A percentile compares a stretch with the other conserved stretches of the same genome.
phyloP scores from a whole-genome alignment of 176 grass and related monocot genomes.

The Eleusine coracana region DNA sequence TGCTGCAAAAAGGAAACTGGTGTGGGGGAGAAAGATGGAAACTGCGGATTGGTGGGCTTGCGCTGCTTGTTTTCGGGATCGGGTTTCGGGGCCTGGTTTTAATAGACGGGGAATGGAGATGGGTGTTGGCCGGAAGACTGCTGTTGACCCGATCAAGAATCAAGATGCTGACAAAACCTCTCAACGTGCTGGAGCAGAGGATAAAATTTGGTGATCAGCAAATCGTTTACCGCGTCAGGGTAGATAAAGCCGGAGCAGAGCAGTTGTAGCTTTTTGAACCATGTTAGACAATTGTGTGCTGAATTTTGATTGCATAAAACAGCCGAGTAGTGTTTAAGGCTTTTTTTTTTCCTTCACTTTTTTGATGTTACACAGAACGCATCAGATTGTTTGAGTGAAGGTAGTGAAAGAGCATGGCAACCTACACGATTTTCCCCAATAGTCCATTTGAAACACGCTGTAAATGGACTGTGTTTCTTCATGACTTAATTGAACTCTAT shows the following conservation, averaged over 20 bases:
- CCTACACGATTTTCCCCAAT: no score
- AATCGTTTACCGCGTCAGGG: not conserved
- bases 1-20: not conserved
- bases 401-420: no score
- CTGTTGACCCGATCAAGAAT: conserved; percentile 7
- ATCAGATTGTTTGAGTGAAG: no score
- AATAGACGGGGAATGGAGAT: not conserved
- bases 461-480: no score
- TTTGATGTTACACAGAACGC: no score
- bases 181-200: not conserved
- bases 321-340: no score
- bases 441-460: no score
- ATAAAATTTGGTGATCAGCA: not conserved
- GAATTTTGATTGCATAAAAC: no score
- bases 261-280: no score
- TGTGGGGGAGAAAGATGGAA: no score
- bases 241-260: not conserved
- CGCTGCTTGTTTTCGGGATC: conserved; percentile 19
- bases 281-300: no score
- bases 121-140: not conserved
- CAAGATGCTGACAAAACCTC: conserved; percentile 16
- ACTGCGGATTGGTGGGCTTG: not conserved
- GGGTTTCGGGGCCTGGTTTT: not conserved
- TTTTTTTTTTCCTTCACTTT: no score
- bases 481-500: not conserved